phyloP scores from a whole-genome alignment of 495 filamentous ascomycete species.

The Daldinia vernicosa region DNA sequence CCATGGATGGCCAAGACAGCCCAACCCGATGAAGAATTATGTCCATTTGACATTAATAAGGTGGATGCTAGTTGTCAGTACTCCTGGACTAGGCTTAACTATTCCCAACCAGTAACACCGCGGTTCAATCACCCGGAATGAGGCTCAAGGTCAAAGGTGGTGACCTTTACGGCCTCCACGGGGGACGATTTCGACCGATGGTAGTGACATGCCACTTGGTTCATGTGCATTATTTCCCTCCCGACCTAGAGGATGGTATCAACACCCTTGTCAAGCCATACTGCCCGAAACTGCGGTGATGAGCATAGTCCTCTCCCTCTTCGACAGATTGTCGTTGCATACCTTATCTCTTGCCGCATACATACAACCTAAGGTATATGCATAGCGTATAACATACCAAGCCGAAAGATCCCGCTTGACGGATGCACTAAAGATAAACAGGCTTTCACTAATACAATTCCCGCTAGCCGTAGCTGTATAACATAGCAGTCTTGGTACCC shows the following conservation, averaged over 20 bases:
- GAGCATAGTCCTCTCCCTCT: background rate
- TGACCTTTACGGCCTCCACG: background rate
- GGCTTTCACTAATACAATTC: background rate
- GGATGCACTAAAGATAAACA: background rate
- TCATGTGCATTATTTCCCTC: background rate
- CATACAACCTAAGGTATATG: background rate
- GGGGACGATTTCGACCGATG: background rate
- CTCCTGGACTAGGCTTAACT: background rate
- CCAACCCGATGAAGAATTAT: conserved; percentile 2
- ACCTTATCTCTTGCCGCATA: background rate
- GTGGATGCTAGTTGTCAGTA: background rate
- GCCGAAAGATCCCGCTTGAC: background rate
- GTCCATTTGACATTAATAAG: background rate
- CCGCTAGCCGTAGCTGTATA: background rate
- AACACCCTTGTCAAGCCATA: background rate
- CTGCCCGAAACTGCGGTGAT: background rate
- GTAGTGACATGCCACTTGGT: background rate
- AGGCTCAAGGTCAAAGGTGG: background rate
- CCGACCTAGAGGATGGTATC: background rate
- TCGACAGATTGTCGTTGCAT: background rate
- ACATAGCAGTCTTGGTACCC: background rate
- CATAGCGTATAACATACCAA: background rate
- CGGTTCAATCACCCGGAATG: background rate
- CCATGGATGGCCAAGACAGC: background rate
- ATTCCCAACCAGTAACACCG: background rate